Conservation (phyloP, 1,284 basidiomycete genomes). For the Boletus semigastroideus region DNA sequence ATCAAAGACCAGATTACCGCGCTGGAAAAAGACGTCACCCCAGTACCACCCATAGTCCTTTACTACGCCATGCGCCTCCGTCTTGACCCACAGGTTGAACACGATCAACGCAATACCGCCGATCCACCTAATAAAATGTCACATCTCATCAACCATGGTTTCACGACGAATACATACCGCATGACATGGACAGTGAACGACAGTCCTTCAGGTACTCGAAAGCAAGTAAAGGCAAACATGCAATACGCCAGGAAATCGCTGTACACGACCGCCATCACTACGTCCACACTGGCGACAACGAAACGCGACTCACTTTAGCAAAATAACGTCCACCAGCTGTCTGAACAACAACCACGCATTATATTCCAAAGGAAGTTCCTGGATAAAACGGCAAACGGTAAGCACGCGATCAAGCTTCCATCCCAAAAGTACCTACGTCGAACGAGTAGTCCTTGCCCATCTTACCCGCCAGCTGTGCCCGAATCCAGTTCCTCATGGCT, state of each 20-base stretch:
- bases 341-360: constrained; percentile 93
- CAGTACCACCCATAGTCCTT: constrained; percentile 96
- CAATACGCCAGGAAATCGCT: constrained; percentile 96
- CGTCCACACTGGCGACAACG: background rate
- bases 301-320: constrained; percentile 81
- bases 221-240: constrained; percentile 92
- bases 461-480: constrained; percentile 84
- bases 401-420: background rate
- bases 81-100: constrained; percentile 99
- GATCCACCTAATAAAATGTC: constrained; percentile 64
- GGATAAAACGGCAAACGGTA: background rate
- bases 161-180: constrained; percentile 46
- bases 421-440: constrained; percentile 56
- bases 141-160: background rate
- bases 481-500: constrained; percentile 76
- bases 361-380: constrained; percentile 82
- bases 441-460: constrained; percentile 95
- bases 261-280: constrained; percentile 1
- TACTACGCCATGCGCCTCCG: constrained; percentile 95
- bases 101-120: constrained; percentile 83
- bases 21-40: constrained; percentile 97
- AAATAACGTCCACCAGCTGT: constrained; percentile 91
- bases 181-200: constrained; percentile 74
- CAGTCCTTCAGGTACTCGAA: constrained; percentile 79
- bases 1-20: constrained; percentile 90